These are phyloP conservation scores for Brassica incana DNA, from an alignment of 345 rosid species.

Conservation along the genomic window DNA sequence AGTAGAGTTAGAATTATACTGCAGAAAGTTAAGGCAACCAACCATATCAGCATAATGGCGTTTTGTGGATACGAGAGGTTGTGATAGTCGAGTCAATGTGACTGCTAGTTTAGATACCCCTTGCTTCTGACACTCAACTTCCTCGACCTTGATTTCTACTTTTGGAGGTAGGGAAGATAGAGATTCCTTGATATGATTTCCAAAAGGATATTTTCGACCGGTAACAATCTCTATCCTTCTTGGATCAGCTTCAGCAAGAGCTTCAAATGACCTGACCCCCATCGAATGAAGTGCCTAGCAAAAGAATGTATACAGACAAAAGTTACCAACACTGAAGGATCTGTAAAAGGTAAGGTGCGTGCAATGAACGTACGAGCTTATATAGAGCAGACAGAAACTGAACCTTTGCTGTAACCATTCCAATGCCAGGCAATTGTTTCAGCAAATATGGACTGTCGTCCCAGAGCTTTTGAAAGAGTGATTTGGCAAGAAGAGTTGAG, in stretches of 20 bases:
- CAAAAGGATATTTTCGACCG: constrained; percentile 89
- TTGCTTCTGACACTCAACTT: constrained; percentile 57
- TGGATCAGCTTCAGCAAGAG: constrained; percentile 90
- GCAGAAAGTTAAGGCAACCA: constrained; percentile 20
- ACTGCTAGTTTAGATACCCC: constrained; percentile 59
- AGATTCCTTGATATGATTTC: constrained; percentile 95
- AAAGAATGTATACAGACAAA: constrained; percentile 25
- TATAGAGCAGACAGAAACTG: neutral
- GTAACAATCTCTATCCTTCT: constrained; percentile 93
- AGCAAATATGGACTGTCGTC: constrained; percentile 91
- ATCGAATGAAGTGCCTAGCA: constrained; percentile 81
- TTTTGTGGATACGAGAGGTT: constrained; percentile 57
- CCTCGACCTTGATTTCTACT: constrained; percentile 63
- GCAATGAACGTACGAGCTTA: neutral
- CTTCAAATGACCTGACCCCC: constrained; percentile 85
- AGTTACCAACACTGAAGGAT: constrained; percentile 10
- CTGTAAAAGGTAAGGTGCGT: neutral
- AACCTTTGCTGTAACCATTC: constrained; percentile 99
- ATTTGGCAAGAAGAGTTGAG: constrained; percentile 76
- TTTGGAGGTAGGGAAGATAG: constrained; percentile 81
- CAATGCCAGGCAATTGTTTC: constrained; percentile 92
- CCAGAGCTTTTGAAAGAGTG: constrained; percentile 93
- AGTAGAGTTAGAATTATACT: neutral
- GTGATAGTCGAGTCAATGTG: constrained; percentile 73
- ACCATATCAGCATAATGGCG: constrained; percentile 97